Conservation (phyloP, 495 filamentous ascomycete genomes). For the Penicillium bovifimosum region DNA sequence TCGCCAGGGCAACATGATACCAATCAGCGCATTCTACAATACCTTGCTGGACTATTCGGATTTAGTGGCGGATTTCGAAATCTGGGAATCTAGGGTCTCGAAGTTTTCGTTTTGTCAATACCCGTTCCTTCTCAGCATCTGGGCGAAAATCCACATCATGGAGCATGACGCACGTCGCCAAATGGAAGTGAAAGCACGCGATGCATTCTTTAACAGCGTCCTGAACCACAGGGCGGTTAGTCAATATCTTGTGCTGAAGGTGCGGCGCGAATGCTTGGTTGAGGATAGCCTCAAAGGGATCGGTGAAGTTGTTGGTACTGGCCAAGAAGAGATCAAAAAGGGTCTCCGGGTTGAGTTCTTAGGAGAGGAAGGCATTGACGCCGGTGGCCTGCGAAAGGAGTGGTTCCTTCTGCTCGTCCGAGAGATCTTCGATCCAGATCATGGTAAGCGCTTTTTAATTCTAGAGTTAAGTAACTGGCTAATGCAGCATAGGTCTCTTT, state of each 20-base stretch:
- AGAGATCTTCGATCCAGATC: constrained; percentile 87
- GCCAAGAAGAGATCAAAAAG: constrained; percentile 89
- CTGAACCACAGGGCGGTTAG: constrained; percentile 66
- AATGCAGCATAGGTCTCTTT: constrained; percentile 62
- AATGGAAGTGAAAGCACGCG: constrained; percentile 84
- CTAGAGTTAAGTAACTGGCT: constrained; percentile 5
- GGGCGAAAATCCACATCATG: constrained; percentile 87
- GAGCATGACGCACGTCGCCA: constrained; percentile 87
- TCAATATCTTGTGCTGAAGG: constrained; percentile 73
- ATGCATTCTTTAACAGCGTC: constrained; percentile 89
- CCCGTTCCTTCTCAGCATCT: constrained; percentile 89
- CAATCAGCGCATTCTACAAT: constrained; percentile 84
- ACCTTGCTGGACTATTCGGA: constrained; percentile 80
- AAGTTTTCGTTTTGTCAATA: constrained; percentile 92
- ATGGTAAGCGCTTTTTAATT: constrained; percentile 54
- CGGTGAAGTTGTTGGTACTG: constrained; percentile 78
- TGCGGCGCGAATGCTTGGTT: constrained; percentile 82
- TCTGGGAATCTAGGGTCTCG: constrained; percentile 70
- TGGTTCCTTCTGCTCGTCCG: constrained; percentile 91
- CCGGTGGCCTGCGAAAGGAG: constrained; percentile 86
- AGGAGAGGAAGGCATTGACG: constrained; percentile 90
- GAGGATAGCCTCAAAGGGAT: constrained; percentile 86
- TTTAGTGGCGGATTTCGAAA: constrained; percentile 81
- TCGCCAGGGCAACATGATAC: constrained; percentile 58
- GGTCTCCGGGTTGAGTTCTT: constrained; percentile 80